Conservation (phyloP, 2,329 filamentous ascomycete genomes). For the Diaporthe destruens region DNA sequence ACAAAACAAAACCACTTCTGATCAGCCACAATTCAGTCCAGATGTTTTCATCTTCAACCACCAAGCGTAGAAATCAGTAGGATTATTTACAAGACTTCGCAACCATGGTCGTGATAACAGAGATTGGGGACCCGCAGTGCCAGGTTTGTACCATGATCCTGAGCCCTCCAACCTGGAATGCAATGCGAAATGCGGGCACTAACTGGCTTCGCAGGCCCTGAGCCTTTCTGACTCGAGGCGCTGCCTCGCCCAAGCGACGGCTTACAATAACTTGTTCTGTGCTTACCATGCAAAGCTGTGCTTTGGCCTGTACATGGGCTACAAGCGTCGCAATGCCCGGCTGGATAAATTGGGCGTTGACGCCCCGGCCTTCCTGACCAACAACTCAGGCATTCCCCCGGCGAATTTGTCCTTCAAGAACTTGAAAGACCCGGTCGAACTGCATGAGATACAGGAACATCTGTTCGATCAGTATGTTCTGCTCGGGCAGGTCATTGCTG, state of each 20-base stretch:
- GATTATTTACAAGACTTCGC: neutral
- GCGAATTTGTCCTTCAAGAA: slow-evolving; percentile 55
- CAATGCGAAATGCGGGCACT: neutral
- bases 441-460: slow-evolving; percentile 56
- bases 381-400: slow-evolving; percentile 50
- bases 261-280: slow-evolving; percentile 57
- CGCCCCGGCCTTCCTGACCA: slow-evolving; percentile 54
- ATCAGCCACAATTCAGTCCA: neutral
- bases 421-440: slow-evolving; percentile 52
- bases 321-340: slow-evolving; percentile 60
- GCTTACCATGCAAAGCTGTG: slow-evolving; percentile 57
- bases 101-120: neutral
- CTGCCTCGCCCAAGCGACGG: slow-evolving; percentile 53
- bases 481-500: slow-evolving; percentile 43
- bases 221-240: slow-evolving; percentile 53
- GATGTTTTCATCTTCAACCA: neutral
- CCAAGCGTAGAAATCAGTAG: neutral
- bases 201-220: slow-evolving; percentile 45
- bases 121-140: slow-evolving; percentile 16
- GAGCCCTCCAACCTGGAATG: neutral
- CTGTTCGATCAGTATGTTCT: slow-evolving; percentile 52
- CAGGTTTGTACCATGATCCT: neutral
- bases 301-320: slow-evolving; percentile 61
- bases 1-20: neutral
- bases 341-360: slow-evolving; percentile 54